Percentiles rank a stretch among this genome's conserved stretches.
Conservation (phyloP, 768 basidiomycete species). For the Amyloporia xantha region DNA sequence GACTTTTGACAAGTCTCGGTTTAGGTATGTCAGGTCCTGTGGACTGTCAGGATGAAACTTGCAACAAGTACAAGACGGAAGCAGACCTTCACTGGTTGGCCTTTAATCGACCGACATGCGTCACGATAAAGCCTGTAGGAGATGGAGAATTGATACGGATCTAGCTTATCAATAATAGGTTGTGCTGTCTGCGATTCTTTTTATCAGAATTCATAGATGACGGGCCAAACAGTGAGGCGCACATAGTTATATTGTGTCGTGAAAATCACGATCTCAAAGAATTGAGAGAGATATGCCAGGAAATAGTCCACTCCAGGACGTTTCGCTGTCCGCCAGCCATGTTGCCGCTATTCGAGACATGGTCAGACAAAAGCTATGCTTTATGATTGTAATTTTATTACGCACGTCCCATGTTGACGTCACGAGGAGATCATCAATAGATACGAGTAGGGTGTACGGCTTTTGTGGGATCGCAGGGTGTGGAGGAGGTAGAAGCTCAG, state of each 20-base stretch:
- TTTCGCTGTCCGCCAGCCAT: slow-evolving; percentile 97
- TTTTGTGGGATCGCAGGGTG: slow-evolving; percentile 77
- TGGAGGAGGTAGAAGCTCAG: slow-evolving; percentile 85
- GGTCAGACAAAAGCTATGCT: not conserved
- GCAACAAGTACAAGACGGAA: not conserved
- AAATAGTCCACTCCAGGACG: slow-evolving; percentile 98
- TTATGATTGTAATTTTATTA: slow-evolving; percentile 15
- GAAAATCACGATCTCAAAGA: slow-evolving; percentile 97
- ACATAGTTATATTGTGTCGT: slow-evolving; percentile 88
- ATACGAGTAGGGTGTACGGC: slow-evolving; percentile 87
- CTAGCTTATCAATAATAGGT: slow-evolving; percentile 88
- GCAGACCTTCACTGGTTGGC: slow-evolving; percentile 76
- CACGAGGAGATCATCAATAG: slow-evolving; percentile 87
- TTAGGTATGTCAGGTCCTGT: slow-evolving; percentile 89
- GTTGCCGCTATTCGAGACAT: slow-evolving; percentile 59
- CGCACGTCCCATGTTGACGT: slow-evolving; percentile 95
- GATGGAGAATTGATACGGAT: slow-evolving; percentile 87
- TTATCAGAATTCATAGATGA: not conserved
- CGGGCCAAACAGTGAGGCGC: slow-evolving; percentile 25
- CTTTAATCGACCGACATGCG: slow-evolving; percentile 76
- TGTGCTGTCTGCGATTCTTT: slow-evolving; percentile 61
- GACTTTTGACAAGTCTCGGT: slow-evolving; percentile 89
- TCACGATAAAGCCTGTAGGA: slow-evolving; percentile 91
- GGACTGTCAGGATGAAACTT: not conserved
- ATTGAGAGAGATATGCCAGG: slow-evolving; percentile 93